phyloP scores from a whole-genome alignment of 176 grass and related monocot genomes.

The Chloris gayana region DNA sequence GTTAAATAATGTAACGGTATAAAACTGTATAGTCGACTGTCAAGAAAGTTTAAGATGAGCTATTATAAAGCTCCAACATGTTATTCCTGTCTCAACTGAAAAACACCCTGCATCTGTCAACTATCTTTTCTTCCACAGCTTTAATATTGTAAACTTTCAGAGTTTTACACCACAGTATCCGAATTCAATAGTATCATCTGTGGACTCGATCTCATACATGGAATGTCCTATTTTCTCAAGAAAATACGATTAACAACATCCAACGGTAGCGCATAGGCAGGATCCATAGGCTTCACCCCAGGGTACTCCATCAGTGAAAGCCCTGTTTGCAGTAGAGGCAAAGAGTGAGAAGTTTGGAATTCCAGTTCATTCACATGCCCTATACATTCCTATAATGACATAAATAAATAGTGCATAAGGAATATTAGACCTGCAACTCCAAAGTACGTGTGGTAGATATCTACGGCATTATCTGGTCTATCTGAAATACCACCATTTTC shows the following conservation, averaged over 20 bases:
- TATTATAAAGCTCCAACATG: background rate
- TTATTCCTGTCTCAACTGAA: conserved; percentile 10
- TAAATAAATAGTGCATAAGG: background rate
- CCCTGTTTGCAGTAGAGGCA: conserved; percentile 52
- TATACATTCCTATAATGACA: conserved; percentile 16
- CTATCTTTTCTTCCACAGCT: conserved; percentile 11
- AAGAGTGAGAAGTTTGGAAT: background rate
- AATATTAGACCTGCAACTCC: conserved; percentile 80
- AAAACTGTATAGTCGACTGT: background rate
- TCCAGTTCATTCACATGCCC: background rate
- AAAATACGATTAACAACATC: conserved; percentile 89
- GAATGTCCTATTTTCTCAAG: conserved; percentile 53
- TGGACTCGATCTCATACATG: background rate
- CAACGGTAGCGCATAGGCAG: conserved; percentile 78
- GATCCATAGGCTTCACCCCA: conserved; percentile 88
- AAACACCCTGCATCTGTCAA: background rate
- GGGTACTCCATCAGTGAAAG: conserved; percentile 92
- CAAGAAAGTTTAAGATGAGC: too few relatives aligned
- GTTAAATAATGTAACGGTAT: background rate
- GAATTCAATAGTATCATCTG: background rate
- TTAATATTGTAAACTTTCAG: background rate
- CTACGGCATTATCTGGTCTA: conserved; percentile 85
- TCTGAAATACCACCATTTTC: conserved; percentile 97
- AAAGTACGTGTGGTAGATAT: conserved; percentile 91
- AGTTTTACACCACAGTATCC: background rate